phyloP scores from a whole-genome alignment of 441 rosid genomes.

The Erodium moschatum region DNA sequence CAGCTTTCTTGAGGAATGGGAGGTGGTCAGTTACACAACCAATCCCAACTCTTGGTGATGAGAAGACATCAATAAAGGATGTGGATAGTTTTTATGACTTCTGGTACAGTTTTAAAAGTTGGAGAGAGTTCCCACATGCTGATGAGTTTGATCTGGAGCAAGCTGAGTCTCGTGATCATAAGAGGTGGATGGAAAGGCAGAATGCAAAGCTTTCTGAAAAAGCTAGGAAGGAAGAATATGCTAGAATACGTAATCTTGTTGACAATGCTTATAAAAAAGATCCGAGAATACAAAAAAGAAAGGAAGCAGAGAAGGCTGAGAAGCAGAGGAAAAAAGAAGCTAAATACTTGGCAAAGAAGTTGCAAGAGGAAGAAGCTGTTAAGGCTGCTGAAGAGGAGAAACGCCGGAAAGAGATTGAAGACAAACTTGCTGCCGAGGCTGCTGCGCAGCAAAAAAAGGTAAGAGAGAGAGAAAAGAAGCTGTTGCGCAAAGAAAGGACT shows the following conservation, averaged over 20 bases:
- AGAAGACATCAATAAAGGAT: conserved; percentile 50
- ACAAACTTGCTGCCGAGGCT: conserved; percentile 68
- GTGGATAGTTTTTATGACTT: conserved; percentile 76
- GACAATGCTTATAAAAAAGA: conserved; percentile 87
- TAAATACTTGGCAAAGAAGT: conserved; percentile 65
- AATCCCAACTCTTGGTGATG: conserved; percentile 65
- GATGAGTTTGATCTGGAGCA: conserved; percentile 94
- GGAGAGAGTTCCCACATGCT: conserved; percentile 98
- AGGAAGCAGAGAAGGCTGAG: conserved; percentile 81
- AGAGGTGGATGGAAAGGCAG: conserved; percentile 99
- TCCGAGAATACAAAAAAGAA: conserved; percentile 71
- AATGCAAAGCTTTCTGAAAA: conserved; percentile 71
- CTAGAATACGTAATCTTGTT: conserved; percentile 65
- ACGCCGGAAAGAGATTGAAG: conserved; percentile 65
- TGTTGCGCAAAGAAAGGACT: conserved; percentile 73
- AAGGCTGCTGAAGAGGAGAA: conserved; percentile 81
- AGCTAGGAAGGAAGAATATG: conserved; percentile 93
- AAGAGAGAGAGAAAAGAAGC: conserved; percentile 91
- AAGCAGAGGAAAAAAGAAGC: conserved; percentile 81
- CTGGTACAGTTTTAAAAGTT: conserved; percentile 86
- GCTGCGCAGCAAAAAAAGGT: conserved; percentile 68
- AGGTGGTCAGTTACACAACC: conserved; percentile 85
- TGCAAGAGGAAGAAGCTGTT: conserved; percentile 87
- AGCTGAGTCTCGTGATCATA: conserved; percentile 92
- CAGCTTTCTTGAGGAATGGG: conserved; percentile 92